Evolutionary conservation across 306 rosid genomes (phyloP).

Genomic region (Acacia melanoxylon): DNA sequence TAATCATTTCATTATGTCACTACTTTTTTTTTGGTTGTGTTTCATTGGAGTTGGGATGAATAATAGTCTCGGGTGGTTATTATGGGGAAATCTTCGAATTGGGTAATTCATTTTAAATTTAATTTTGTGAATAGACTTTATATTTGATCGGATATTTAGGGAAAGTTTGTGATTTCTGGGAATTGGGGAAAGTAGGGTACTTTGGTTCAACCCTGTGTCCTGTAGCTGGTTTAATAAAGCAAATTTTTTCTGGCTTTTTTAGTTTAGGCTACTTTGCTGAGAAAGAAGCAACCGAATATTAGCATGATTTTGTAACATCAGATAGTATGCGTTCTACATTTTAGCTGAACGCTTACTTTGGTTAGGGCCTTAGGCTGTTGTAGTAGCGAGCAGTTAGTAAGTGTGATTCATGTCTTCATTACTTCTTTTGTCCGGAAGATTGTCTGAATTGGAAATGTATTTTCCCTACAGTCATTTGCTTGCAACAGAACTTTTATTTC

Average conservation of each 20-base stretch:
- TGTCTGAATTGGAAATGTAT: neutral
- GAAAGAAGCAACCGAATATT: constrained; percentile 3
- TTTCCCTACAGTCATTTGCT: neutral
- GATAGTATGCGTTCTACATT: neutral
- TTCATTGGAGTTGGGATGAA: neutral
- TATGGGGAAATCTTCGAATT: neutral
- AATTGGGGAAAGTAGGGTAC: neutral
- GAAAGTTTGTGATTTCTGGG: neutral
- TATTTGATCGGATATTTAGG: neutral
- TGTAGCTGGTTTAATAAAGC: neutral
- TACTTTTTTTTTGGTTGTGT: neutral
- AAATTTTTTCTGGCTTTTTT: neutral
- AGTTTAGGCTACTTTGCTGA: constrained; percentile 18
- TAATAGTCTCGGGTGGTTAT: neutral
- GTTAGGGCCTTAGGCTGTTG: neutral
- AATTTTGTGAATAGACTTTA: neutral
- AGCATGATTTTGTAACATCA: neutral
- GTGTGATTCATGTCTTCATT: constrained; percentile 8
- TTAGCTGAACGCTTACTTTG: neutral
- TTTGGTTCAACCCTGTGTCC: neutral
- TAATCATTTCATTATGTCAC: neutral
- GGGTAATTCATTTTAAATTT: neutral
- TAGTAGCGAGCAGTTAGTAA: neutral
- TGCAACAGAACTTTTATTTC: neutral
- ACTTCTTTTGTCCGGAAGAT: neutral